Percentiles rank a stretch among this genome's conserved stretches.
phyloP scores from a whole-genome alignment of 345 rosid species.

The Citrus mangshanensis region DNA sequence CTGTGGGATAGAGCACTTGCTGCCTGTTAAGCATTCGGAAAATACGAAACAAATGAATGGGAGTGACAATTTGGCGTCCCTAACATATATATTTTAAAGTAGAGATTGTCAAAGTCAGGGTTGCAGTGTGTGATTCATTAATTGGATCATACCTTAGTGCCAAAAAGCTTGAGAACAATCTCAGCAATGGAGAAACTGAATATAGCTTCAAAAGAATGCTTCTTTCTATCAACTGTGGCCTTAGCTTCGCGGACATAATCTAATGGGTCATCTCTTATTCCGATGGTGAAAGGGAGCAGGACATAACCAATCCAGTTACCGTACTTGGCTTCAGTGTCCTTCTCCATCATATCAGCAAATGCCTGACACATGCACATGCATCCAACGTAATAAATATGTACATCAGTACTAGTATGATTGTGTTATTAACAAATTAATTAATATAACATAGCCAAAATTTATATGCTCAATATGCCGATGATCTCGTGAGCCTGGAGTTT shows the following conservation, averaged over 20 bases:
- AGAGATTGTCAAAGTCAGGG: not conserved
- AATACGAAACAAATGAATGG: too few relatives aligned
- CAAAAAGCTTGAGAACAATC: conserved; percentile 21
- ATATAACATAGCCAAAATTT: too few relatives aligned
- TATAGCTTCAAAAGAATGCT: conserved; percentile 6
- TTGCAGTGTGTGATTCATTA: not conserved
- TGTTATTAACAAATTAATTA: not conserved
- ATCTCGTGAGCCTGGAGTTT: too few relatives aligned
- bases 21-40: conserved; percentile 10
- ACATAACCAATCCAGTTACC: conserved; percentile 5
- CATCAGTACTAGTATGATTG: not conserved
- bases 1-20: conserved; percentile 26
- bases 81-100: not conserved
- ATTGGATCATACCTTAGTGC: conserved; percentile 8
- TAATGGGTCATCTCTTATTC: conserved; percentile 3
- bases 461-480: too few relatives aligned
- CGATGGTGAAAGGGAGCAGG: not conserved
- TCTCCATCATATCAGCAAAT: conserved; percentile 31
- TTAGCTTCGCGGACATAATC: conserved; percentile 4
- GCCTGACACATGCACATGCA: conserved; percentile 1
- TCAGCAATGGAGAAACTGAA: conserved; percentile 18
- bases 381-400: not conserved
- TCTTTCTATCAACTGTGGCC: conserved; percentile 7
- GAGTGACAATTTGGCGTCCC: too few relatives aligned
- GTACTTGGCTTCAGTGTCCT: conserved; percentile 13